Conservation (phyloP, 2,329 filamentous ascomycete genomes). For the Laburnicola sp. region DNA sequence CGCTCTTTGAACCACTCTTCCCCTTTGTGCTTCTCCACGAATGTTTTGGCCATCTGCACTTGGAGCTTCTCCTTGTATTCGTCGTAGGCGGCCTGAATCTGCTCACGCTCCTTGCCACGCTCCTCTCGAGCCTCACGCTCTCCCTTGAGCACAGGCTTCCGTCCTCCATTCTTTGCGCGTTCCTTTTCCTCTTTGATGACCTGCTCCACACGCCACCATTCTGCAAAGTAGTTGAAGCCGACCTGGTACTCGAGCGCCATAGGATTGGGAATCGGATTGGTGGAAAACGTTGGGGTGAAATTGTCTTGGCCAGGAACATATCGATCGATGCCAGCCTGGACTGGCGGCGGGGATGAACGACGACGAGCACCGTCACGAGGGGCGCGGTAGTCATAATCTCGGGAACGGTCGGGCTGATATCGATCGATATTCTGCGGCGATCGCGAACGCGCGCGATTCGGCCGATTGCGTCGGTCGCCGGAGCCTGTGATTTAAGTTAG, state of each 20-base stretch:
- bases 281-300: constrained; percentile 54
- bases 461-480: constrained; percentile 41
- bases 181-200: constrained; percentile 82
- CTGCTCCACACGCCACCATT: constrained; percentile 84
- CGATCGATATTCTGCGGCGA: constrained; percentile 73
- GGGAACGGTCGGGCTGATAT: constrained; percentile 71
- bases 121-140: constrained; percentile 71
- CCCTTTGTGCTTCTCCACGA: constrained; percentile 88
- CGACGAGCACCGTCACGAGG: constrained; percentile 64
- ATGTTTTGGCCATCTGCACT: constrained; percentile 77
- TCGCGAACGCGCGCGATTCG: constrained; percentile 62
- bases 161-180: constrained; percentile 67
- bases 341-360: constrained; percentile 61
- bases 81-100: constrained; percentile 72
- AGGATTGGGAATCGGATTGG: constrained; percentile 73
- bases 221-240: constrained; percentile 81
- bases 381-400: constrained; percentile 70
- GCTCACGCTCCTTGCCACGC: constrained; percentile 75
- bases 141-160: constrained; percentile 66
- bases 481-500: constrained; percentile 17
- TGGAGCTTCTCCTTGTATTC: constrained; percentile 68
- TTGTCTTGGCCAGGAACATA: constrained; percentile 77
- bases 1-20: constrained; percentile 99
- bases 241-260: constrained; percentile 76
- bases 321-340: constrained; percentile 74